These are phyloP conservation scores for Halocafeteria seosinensis DNA, from an alignment of 108 stramenopile genomes.

Conservation along the genomic window DNA sequence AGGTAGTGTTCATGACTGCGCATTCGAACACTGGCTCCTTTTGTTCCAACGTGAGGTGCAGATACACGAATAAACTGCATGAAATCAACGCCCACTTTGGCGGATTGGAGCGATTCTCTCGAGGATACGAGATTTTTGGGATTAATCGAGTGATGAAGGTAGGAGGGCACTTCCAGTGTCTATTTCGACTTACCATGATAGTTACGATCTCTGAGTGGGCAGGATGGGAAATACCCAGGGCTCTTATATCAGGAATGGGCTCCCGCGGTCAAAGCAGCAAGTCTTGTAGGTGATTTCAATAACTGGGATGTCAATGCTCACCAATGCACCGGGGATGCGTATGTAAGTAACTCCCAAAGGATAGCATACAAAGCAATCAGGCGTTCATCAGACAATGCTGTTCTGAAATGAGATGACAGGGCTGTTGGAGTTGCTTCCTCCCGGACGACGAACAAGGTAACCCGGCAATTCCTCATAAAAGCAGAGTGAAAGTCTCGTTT, in stretches of 20 bases:
- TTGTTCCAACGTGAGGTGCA: no score
- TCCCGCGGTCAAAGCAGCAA: neutral
- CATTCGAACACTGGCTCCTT: no score
- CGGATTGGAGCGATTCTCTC: no score
- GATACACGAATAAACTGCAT: no score
- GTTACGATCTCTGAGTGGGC: no score
- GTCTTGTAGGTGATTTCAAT: slow-evolving; percentile 1
- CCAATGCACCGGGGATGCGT: neutral
- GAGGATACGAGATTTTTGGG: no score
- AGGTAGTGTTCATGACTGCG: no score
- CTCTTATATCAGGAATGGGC: neutral
- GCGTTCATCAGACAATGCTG: neutral
- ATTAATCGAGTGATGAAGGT: no score
- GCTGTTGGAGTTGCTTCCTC: neutral
- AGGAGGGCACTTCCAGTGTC: no score
- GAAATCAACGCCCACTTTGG: no score
- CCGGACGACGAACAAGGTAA: neutral
- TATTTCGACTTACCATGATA: no score
- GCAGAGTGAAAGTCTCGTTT: neutral
- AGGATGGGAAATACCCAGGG: no score
- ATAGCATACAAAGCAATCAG: neutral
- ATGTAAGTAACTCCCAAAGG: neutral
- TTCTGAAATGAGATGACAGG: neutral
- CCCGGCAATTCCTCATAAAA: neutral
- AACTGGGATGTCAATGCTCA: neutral